A percentile compares a stretch with the other conserved stretches of the same genome.
phyloP scores from a whole-genome alignment of 208 protist species.

The Naegleria gruberi region DNA sequence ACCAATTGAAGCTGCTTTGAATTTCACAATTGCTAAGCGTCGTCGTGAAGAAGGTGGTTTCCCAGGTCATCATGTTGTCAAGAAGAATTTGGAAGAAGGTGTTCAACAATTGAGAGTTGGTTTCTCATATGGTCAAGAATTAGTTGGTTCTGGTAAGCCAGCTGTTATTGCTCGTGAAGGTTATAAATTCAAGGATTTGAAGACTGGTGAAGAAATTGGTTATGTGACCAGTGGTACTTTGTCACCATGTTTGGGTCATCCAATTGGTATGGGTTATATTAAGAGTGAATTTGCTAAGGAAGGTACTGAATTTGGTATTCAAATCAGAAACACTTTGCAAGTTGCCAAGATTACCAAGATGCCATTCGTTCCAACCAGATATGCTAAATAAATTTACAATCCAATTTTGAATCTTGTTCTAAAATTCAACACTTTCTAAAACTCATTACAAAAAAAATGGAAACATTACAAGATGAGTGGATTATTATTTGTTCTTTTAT shows the following conservation, averaged over 20 bases:
- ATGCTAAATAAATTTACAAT: background rate
- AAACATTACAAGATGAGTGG: no score
- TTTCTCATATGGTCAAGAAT: conserved; percentile 53
- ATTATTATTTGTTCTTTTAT: no score
- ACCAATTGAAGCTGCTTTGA: conserved; percentile 81
- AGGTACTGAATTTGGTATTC: conserved; percentile 17
- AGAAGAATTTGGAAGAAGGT: conserved; percentile 50
- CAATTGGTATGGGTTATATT: conserved; percentile 82
- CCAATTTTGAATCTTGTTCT: no score
- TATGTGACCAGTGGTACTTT: conserved; percentile 73
- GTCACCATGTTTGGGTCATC: conserved; percentile 65
- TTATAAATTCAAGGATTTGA: conserved; percentile 49
- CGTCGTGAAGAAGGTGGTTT: conserved; percentile 81
- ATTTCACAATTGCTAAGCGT: conserved; percentile 87
- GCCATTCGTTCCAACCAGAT: conserved; percentile 9
- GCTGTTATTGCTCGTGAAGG: conserved; percentile 76
- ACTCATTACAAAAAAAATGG: no score
- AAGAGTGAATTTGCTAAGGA: conserved; percentile 55
- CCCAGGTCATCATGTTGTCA: conserved; percentile 73
- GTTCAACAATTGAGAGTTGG: conserved; percentile 41
- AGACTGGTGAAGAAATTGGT: conserved; percentile 64
- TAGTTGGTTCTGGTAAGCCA: conserved; percentile 75
- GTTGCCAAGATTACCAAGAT: background rate
- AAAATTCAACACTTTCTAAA: no score
- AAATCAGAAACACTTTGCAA: background rate